These are phyloP conservation scores for Moniliella sp. DNA, from an alignment of 1,284 basidiomycete species.

Conservation along the genomic window DNA sequence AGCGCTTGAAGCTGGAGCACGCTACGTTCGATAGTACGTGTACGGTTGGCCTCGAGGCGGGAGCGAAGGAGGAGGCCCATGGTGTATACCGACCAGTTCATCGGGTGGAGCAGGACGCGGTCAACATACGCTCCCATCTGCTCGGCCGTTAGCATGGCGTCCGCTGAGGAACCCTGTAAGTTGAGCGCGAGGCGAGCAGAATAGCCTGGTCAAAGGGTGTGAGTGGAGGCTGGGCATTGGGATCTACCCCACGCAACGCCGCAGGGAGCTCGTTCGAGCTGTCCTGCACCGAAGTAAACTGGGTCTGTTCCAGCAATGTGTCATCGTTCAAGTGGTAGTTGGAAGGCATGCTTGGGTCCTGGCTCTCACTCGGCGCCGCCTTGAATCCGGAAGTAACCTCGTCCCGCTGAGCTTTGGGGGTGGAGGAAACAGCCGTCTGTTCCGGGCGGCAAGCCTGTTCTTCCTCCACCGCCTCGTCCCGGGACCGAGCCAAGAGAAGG, in stretches of 20 bases:
- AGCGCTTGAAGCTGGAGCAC: constrained; percentile 30
- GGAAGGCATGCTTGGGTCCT: constrained; percentile 42
- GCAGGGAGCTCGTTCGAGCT: constrained; percentile 38
- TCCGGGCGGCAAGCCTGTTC: constrained; percentile 6
- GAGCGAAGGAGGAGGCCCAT: constrained; percentile 30
- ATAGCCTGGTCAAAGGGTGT: constrained; percentile 25
- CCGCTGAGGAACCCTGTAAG: constrained; percentile 25
- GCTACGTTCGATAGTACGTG: constrained; percentile 26
- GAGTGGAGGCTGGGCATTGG: constrained; percentile 49
- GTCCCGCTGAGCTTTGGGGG: no score
- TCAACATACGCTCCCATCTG: constrained; percentile 28
- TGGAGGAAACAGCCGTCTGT: not conserved
- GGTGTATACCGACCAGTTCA: constrained; percentile 32
- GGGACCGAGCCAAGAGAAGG: constrained; percentile 45
- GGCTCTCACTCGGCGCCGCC: constrained; percentile 11
- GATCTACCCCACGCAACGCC: constrained; percentile 45
- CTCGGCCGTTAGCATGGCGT: constrained; percentile 30
- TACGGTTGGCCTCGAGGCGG: constrained; percentile 19
- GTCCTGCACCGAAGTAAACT: constrained; percentile 45
- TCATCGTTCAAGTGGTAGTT: constrained; percentile 76
- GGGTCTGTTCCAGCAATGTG: constrained; percentile 77
- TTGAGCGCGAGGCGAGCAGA: constrained; percentile 28
- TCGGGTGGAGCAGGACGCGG: constrained; percentile 20
- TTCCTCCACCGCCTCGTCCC: constrained; percentile 9
- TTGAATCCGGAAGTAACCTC: constrained; percentile 8